phyloP scores from a whole-genome alignment of 495 filamentous ascomycete genomes.

The Hypoxylon perforatum region DNA sequence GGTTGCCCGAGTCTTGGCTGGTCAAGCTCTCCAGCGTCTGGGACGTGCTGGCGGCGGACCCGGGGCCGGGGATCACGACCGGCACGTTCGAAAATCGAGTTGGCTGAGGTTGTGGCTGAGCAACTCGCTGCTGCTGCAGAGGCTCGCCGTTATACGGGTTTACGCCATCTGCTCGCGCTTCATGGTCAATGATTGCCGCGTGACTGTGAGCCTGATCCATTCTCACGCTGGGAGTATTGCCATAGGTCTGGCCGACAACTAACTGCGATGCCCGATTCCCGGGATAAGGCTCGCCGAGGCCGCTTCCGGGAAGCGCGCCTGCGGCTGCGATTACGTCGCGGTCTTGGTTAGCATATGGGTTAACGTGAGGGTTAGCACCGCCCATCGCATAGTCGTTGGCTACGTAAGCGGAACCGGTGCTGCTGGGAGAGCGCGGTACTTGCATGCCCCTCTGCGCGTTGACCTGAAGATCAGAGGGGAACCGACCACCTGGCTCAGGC shows the following conservation, averaged over 20 bases:
- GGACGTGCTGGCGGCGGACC: constrained; percentile 24
- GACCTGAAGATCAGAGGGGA: constrained; percentile 86
- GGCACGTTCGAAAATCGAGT: constrained; percentile 10
- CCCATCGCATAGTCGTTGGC: constrained; percentile 40
- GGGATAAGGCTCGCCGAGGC: constrained; percentile 45
- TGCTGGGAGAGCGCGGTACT: constrained; percentile 79
- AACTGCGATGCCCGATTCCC: constrained; percentile 33
- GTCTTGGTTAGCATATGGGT: constrained; percentile 52
- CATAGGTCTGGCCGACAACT: constrained; percentile 45
- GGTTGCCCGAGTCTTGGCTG: constrained; percentile 46
- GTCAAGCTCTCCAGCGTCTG: constrained; percentile 26
- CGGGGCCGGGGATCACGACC: constrained; percentile 31
- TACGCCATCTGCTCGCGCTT: constrained; percentile 56
- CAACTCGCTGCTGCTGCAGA: constrained; percentile 33
- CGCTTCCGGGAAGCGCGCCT: constrained; percentile 62
- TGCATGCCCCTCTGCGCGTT: constrained; percentile 76
- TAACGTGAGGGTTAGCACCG: constrained; percentile 3
- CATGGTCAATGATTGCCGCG: constrained; percentile 50
- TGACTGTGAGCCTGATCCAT: constrained; percentile 51
- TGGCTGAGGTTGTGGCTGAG: too few species aligned
- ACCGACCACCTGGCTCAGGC: constrained; percentile 86
- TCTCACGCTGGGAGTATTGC: constrained; percentile 45
- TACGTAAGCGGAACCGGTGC: constrained; percentile 74
- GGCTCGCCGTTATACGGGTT: constrained; percentile 58
- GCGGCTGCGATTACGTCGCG: constrained; percentile 65